These are phyloP conservation scores for Penicillium sp. DNA, from an alignment of 2,329 filamentous ascomycete species.

Conservation along the genomic window DNA sequence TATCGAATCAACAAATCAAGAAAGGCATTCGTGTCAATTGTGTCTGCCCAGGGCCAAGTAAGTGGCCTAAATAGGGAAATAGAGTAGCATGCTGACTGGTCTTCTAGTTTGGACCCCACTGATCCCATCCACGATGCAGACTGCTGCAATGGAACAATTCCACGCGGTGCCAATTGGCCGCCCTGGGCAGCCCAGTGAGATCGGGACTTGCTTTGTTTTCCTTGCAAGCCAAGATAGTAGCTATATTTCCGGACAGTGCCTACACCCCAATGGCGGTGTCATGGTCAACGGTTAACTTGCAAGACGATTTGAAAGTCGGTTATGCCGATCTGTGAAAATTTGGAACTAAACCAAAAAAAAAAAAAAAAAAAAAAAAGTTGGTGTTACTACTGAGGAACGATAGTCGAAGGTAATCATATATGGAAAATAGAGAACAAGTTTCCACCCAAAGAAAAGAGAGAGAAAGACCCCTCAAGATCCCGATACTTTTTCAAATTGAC, in stretches of 20 bases:
- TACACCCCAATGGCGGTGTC: slow-evolving; percentile 63
- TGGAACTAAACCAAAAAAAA: not conserved
- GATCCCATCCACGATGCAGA: slow-evolving; percentile 71
- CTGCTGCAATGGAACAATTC: slow-evolving; percentile 71
- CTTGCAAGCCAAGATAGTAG: slow-evolving; percentile 73
- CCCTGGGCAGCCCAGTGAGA: slow-evolving; percentile 76
- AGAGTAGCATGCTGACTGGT: slow-evolving; percentile 1
- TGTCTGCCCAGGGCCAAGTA: slow-evolving; percentile 70
- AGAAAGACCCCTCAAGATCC: not conserved
- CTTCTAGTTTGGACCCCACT: slow-evolving; percentile 70
- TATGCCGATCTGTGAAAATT: not conserved
- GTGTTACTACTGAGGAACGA: too few species aligned
- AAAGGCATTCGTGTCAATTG: slow-evolving; percentile 76
- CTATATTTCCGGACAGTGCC: slow-evolving; percentile 71
- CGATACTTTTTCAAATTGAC: not conserved
- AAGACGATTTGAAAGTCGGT: not conserved
- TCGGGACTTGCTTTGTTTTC: slow-evolving; percentile 80
- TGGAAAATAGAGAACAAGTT: not conserved
- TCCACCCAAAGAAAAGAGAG: not conserved
- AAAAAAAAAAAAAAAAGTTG: not conserved
- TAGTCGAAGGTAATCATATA: not conserved
- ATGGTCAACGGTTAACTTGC: slow-evolving; percentile 51
- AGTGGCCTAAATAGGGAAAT: slow-evolving; percentile 5
- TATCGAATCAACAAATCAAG: slow-evolving; percentile 71
- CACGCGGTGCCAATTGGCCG: slow-evolving; percentile 70